phyloP scores from a whole-genome alignment of 257 asterid species.

The Jaltomata sinuosa region DNA sequence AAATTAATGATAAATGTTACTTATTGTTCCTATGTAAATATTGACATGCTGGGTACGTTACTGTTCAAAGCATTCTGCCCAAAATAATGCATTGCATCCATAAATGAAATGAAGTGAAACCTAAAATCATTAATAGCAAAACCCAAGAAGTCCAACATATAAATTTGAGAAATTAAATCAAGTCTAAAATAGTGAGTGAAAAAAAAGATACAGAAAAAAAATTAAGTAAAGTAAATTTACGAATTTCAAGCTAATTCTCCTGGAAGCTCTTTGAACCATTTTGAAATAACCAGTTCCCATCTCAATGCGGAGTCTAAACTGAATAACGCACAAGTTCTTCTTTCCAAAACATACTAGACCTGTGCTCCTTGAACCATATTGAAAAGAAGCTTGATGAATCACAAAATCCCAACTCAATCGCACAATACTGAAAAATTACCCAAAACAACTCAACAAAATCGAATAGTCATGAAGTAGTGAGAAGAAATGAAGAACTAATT shows the following conservation, averaged over 20 bases:
- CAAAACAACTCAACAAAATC: background rate
- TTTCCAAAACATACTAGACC: too few species aligned
- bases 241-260: background rate
- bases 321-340: background rate
- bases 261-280: background rate
- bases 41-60: too few species aligned
- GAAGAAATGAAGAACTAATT: too few species aligned
- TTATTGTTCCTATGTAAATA: too few species aligned
- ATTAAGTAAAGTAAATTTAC: background rate
- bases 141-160: background rate
- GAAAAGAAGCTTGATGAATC: background rate
- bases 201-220: too few species aligned
- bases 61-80: too few species aligned
- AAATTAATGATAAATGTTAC: too few species aligned
- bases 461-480: too few species aligned
- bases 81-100: background rate
- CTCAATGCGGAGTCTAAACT: background rate
- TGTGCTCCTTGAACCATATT: too few species aligned
- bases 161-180: too few species aligned
- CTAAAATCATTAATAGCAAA: too few species aligned
- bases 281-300: background rate
- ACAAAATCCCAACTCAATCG: background rate
- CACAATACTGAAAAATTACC: background rate
- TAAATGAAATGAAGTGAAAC: too few species aligned
- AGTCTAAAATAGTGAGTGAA: background rate